Base-by-base conservation (phyloP, 116 monocot genomes). In the Papilionanthe hybrid region DNA sequence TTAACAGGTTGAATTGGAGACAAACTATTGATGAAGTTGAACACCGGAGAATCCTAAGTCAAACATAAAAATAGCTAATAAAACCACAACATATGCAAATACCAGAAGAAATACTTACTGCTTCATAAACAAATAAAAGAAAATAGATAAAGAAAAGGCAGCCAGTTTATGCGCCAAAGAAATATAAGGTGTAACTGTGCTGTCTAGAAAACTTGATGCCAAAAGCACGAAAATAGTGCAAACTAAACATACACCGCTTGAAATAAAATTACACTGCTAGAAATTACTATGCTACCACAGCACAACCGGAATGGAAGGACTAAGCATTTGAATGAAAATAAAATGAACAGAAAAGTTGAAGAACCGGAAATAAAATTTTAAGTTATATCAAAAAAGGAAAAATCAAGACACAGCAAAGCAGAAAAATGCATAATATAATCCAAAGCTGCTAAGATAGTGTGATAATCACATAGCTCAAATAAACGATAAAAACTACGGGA, bases 1-100 rank as follows among this genome's bases (percentile, higher is more conserved):
- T 90, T 90, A 37, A 93, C 91, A 19, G 91, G 91, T 72, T 91
- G 90, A 55, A 99, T 99, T 77, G 99, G 95, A 55, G 99, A 99
- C 12, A 99, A 86, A 77, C 60, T 95, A 78, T 95, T 88, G 83
- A 99, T 84, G 78, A 90, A 99, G 80, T 72, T 93, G 83, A 91
- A 99, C 15, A 93, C 90, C 0, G 99, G 99, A 50, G 99, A 99
- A 82, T 99, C 95, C 95, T 99, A 90, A 83, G 86, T 55, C 56
- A 75, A 75, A 75, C 18, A 75, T 27, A 28, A 48, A 48, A 47
- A 49, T 19, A 28, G 27, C 5, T 50, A 25, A 20, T 75, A 50
- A 50, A 75, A 50, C 28, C 50, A 9, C 8, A 42, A 27, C 23
- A 27, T 23, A 25, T 28, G 49, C 27, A 50, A 75, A 20, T 48